phyloP scores from a whole-genome alignment of 371 early-diverging fungal genomes.

The Synchytrium microbalum region DNA sequence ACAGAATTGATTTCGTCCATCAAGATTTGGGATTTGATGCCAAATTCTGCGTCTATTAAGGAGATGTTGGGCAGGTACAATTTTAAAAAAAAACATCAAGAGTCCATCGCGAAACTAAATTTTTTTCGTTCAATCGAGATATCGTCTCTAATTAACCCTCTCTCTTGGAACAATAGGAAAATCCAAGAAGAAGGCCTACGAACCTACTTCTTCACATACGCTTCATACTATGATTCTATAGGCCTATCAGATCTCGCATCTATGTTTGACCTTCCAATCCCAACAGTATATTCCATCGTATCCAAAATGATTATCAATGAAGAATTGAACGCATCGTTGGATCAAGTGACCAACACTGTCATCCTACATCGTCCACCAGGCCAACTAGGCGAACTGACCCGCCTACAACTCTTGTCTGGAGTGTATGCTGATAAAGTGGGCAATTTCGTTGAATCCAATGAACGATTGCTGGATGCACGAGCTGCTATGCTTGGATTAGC shows the following conservation, averaged over 20 bases:
- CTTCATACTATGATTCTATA: slow-evolving; percentile 80
- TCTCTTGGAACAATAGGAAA: slow-evolving; percentile 36
- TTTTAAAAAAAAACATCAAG: not conserved
- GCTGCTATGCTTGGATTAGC: not conserved
- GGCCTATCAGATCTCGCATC: slow-evolving; percentile 66
- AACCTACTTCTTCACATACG: slow-evolving; percentile 89
- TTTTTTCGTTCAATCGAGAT: slow-evolving; percentile 1
- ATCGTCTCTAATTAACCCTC: too few species aligned
- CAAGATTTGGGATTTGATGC: slow-evolving; percentile 94
- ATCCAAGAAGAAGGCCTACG: slow-evolving; percentile 94
- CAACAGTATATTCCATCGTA: slow-evolving; percentile 63
- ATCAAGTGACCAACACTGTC: slow-evolving; percentile 37
- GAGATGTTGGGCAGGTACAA: slow-evolving; percentile 63
- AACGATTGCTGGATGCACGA: slow-evolving; percentile 59
- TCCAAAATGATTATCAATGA: slow-evolving; percentile 90
- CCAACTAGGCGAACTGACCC: slow-evolving; percentile 67
- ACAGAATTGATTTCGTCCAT: slow-evolving; percentile 74
- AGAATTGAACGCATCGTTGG: slow-evolving; percentile 54
- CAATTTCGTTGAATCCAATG: slow-evolving; percentile 83
- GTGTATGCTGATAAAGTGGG: slow-evolving; percentile 83
- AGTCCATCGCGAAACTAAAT: not conserved
- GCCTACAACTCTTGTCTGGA: slow-evolving; percentile 77
- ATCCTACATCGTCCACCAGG: slow-evolving; percentile 71
- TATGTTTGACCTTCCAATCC: slow-evolving; percentile 78
- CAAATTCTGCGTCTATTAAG: slow-evolving; percentile 69